Base-by-base conservation (phyloP, 129 eudicot species). In the Lactuca saligna region DNA sequence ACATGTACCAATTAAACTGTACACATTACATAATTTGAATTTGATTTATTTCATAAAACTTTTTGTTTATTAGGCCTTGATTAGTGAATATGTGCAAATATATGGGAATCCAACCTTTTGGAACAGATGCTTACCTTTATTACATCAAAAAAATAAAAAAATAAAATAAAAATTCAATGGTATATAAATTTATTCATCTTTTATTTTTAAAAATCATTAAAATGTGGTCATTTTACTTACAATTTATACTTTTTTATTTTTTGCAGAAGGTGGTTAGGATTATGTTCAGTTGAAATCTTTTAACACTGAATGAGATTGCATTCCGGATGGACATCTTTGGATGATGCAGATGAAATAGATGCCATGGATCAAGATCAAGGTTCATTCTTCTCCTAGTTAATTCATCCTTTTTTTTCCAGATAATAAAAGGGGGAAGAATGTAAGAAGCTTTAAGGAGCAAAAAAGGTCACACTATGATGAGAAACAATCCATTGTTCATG, bases 31-130 rank as follows among this genome's bases (percentile, higher is more conserved):
- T n/a, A n/a, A n/a, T n/a, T n/a, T n/a, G n/a, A n/a, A n/a, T n/a
- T n/a, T n/a, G n/a, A n/a, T n/a, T n/a, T n/a, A n/a, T n/a, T n/a
- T n/a, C n/a, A n/a, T n/a, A 38, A 71, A 78, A 50, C 12, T 64
- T 41, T 65, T 73, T 44, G 73, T 17, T 20, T 75, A 61, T 48
- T 89, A 92, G 98, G 87, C 91, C 98, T 68, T 89, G 98, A 14
- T 79, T 92, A 68, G 93, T 92, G 78, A 88, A 84, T 58, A 92
- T 92, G 98, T 92, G 96, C 89, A 92, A 92, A 80, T 88, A 92
- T 75, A 92, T 92, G 98, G 95, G 95, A 51, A 88, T 92, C 79
- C 85, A 46, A 54, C 90, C 98, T 53, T 88, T 57, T 61, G 98
- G 98, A 50, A 92, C 96, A 32, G 98, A 92, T 79, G 83, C 91